Evolutionary conservation across 768 basidiomycete genomes (phyloP), one percentile per base, ranked within the genome.

Genomic region (Podaxis pistillaris): DNA sequence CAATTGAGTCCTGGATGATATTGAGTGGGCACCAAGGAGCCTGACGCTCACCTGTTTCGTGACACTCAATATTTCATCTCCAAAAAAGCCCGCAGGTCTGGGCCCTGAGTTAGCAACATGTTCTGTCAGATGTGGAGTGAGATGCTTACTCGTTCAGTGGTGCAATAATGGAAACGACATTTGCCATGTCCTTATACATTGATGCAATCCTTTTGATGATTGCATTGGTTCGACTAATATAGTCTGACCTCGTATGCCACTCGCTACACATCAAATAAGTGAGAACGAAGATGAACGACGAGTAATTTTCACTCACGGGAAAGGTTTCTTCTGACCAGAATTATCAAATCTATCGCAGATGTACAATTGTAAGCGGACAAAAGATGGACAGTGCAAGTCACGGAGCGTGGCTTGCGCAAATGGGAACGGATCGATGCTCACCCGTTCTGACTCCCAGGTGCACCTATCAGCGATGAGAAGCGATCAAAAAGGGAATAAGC

Each of bases 401-500:
- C 54, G 17, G 24, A 9, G 49, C 62, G 62, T 62, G 58, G 59
- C 28, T 46, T 41, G 36, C 50, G 58, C 28, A 60, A 37, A 56
- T 26, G 51, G 26, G 30, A 47, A 26, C 55, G 12, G 41, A 56
- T 56, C 37, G 47, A 26, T 36, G 73, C 81, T 52, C 61, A 89
- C 89, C 86, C 90, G 66, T 93, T 92, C 73, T 94, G 91, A 71
- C 89, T 90, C 15, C 94, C 94, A 0, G 94, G 91, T 33, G 85
- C 92, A 60, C 84, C 84, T 79, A 59, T 70, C 58, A 17, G 60
- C 30, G 41, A 33, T 37, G 61, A 47, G 19, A 53, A 17, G 38
- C 47, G 53, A 58, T 58, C 67, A 71, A 41, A 6, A n/a, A 56
- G 30, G 37, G 51, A 26, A 30, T 52, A 26, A 38, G 30, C 15